Percentiles rank a stretch among this genome's conserved stretches.
Evolutionary conservation across 139 green algal genomes (phyloP).

Genomic region (Chlorella sp.): DNA sequence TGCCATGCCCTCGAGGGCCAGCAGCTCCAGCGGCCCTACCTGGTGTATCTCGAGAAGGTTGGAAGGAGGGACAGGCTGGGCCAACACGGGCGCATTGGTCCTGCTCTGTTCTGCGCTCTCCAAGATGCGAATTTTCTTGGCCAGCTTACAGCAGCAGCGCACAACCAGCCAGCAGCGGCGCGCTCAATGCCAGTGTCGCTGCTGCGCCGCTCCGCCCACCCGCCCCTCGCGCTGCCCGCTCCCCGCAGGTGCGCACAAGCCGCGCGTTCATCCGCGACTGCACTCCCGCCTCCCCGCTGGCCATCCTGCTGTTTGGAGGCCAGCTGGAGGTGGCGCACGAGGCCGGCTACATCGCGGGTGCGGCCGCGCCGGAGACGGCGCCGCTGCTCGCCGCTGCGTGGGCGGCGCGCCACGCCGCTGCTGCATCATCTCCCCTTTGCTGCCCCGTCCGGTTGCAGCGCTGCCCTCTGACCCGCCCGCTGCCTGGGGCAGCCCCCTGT

Average conservation of each 20-base stretch:
- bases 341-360: constrained; percentile 55
- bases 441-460: too few species aligned
- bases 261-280: constrained; percentile 85
- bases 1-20: constrained; percentile 43
- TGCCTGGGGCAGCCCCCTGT: too few species aligned
- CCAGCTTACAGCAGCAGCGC: too few species aligned
- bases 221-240: neutral
- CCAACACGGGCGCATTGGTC: too few species aligned
- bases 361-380: too few species aligned
- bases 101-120: neutral
- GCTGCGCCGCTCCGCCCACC: neutral
- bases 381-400: too few species aligned
- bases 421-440: too few species aligned
- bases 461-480: too few species aligned
- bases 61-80: neutral
- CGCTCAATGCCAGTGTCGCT: neutral
- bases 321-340: constrained; percentile 67
- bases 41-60: constrained; percentile 89
- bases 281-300: constrained; percentile 72
- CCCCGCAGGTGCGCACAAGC: constrained; percentile 71
- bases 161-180: neutral
- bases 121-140: too few species aligned
- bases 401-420: too few species aligned
- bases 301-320: constrained; percentile 89
- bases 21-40: constrained; percentile 65